A percentile compares a stretch with the other conserved stretches of the same genome.
Evolutionary conservation across 2,329 filamentous ascomycete species (phyloP).

Genomic region (Cadophora sp.): DNA sequence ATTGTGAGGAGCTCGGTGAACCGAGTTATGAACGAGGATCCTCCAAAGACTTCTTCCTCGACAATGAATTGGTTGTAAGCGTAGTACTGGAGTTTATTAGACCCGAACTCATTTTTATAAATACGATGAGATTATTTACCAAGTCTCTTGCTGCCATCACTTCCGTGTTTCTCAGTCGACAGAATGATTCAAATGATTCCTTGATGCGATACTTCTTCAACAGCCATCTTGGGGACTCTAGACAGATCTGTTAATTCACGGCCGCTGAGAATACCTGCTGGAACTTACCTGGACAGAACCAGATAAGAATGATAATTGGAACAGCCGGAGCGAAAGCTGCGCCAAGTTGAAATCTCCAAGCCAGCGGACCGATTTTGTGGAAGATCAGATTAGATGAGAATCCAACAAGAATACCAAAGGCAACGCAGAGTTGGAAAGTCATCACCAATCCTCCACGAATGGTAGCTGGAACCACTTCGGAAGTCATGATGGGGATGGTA

Average conservation of each 20-base stretch:
- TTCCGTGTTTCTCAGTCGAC: conserved; percentile 25
- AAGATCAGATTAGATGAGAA: conserved; percentile 55
- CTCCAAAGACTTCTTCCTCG: conserved; percentile 49
- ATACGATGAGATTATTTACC: neutral
- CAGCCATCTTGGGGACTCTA: conserved; percentile 69
- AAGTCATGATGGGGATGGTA: conserved; percentile 58
- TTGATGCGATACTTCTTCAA: conserved; percentile 51
- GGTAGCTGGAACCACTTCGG: conserved; percentile 59
- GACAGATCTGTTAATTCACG: no score
- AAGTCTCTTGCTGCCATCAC: conserved; percentile 29
- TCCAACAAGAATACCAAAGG: conserved; percentile 69
- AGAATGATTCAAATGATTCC: conserved; percentile 28
- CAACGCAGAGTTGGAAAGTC: conserved; percentile 58
- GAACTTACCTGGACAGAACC: conserved; percentile 57
- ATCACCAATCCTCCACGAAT: conserved; percentile 65
- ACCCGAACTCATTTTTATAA: neutral
- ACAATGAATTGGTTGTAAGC: conserved; percentile 59
- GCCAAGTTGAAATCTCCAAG: conserved; percentile 69
- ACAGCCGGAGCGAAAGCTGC: conserved; percentile 71
- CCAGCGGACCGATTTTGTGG: conserved; percentile 60
- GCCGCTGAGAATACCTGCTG: neutral
- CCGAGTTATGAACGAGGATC: conserved; percentile 62
- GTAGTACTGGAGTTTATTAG: conserved; percentile 52
- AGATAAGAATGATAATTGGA: conserved; percentile 63
- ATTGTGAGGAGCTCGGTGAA: conserved; percentile 73